Evolutionary conservation across 2,329 filamentous ascomycete species (phyloP).

Genomic region (Aureobasidium sp.): DNA sequence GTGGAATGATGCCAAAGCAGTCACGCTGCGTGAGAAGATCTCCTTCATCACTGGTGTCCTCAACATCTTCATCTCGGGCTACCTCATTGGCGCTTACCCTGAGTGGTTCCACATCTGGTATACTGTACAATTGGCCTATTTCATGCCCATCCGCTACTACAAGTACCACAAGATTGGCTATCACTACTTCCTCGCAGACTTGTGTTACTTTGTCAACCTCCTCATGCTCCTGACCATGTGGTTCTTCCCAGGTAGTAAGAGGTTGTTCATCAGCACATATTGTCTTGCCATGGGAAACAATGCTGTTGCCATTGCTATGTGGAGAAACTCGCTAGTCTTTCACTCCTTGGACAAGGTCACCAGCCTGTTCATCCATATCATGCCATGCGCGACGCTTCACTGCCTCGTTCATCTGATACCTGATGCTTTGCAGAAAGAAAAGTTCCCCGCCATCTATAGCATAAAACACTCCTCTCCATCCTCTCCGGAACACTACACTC

Average conservation of each 20-base stretch:
- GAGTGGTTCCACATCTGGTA: constrained; percentile 92
- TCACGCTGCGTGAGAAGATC: constrained; percentile 86
- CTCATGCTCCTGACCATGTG: constrained; percentile 76
- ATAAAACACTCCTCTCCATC: constrained; percentile 64
- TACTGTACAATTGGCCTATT: constrained; percentile 55
- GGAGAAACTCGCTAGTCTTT: constrained; percentile 96
- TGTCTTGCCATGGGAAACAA: constrained; percentile 95
- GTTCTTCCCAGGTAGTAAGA: constrained; percentile 83
- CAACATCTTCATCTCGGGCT: constrained; percentile 96
- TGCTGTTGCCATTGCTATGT: constrained; percentile 96
- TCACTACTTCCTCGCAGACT: constrained; percentile 93
- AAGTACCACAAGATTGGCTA: constrained; percentile 87
- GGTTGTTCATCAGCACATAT: constrained; percentile 84
- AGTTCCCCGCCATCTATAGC: constrained; percentile 78
- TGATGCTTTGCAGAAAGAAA: constrained; percentile 54
- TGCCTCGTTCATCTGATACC: constrained; percentile 80
- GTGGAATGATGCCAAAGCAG: constrained; percentile 85
- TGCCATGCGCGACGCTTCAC: constrained; percentile 92
- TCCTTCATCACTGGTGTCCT: constrained; percentile 94
- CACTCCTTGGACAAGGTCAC: constrained; percentile 98
- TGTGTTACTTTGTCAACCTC: constrained; percentile 97
- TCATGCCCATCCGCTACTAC: constrained; percentile 93
- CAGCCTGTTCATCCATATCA: constrained; percentile 96
- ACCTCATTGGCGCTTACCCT: constrained; percentile 78
- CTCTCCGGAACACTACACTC: constrained; percentile 71